Evolutionary conservation across 78 protist genomes (phyloP).

Genomic region (Dictyostelium firmibasis): DNA sequence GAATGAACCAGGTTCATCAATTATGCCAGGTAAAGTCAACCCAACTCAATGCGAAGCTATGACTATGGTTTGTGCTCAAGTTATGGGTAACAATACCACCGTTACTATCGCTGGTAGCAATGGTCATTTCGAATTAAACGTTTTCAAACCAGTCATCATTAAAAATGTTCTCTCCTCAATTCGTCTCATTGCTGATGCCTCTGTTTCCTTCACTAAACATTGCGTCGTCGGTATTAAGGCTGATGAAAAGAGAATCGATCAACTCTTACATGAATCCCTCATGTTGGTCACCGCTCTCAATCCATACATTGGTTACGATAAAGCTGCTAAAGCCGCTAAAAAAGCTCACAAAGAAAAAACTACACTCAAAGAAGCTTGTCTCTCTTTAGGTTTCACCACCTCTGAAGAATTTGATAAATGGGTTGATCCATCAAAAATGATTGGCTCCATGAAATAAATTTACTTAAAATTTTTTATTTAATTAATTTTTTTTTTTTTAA

Average conservation of each 20-base stretch:
- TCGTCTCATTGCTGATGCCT: conserved; percentile 89
- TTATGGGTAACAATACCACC: conserved; percentile 95
- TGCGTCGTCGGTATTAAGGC: conserved; percentile 94
- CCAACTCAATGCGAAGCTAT: conserved; percentile 97
- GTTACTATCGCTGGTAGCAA: conserved; percentile 93
- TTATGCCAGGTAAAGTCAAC: conserved; percentile 97
- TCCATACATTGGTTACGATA: conserved; percentile 98
- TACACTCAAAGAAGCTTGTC: conserved; percentile 90
- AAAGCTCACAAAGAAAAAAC: conserved; percentile 88
- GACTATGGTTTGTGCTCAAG: conserved; percentile 98
- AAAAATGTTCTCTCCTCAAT: conserved; percentile 88
- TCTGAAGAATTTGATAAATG: conserved; percentile 89
- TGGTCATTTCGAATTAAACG: conserved; percentile 97
- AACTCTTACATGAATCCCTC: conserved; percentile 82
- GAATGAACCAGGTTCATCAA: conserved; percentile 97
- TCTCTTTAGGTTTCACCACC: conserved; percentile 83
- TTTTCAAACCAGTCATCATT: conserved; percentile 95
- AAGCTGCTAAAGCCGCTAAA: conserved; percentile 89
- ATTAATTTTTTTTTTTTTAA: neutral
- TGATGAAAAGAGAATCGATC: conserved; percentile 83
- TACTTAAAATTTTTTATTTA: neutral
- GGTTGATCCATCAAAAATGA: conserved; percentile 90
- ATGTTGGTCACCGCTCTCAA: conserved; percentile 98
- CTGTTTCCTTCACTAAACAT: conserved; percentile 80
- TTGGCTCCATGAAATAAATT: conserved; percentile 4